A percentile compares a stretch with the other conserved stretches of the same genome.
Evolutionary conservation across 805 yeast species (phyloP).

Genomic region (Candida verbasci): DNA sequence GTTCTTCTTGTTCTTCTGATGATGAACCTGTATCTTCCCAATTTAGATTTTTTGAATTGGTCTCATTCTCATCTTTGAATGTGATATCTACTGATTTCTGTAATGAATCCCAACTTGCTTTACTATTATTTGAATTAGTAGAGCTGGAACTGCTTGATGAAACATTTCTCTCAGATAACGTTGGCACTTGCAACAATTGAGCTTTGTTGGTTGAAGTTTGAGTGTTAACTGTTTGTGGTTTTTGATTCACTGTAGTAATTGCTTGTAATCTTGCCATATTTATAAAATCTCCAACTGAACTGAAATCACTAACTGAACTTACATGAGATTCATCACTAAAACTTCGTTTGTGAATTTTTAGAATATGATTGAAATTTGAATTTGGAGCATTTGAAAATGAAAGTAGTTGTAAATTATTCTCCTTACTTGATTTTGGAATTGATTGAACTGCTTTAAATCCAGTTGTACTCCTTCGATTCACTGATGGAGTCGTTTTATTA

Average conservation of each 20-base stretch:
- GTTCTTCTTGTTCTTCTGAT: constrained; percentile 6
- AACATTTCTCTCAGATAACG: background rate
- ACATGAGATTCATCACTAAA: constrained; percentile 38
- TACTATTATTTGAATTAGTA: background rate
- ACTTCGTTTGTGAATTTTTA: constrained; percentile 20
- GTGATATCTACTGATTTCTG: constrained; percentile 22
- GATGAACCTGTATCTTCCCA: constrained; percentile 3
- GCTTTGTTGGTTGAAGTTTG: background rate
- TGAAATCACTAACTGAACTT: constrained; percentile 34
- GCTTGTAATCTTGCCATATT: constrained; percentile 11
- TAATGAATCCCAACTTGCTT: constrained; percentile 24
- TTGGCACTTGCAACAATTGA: background rate
- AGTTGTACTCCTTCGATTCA: constrained; percentile 3
- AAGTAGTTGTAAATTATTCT: constrained; percentile 11
- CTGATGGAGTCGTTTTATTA: background rate
- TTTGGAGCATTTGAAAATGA: constrained; percentile 12
- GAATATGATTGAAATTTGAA: constrained; percentile 5
- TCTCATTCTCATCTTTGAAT: background rate
- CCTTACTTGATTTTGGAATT: constrained; percentile 10
- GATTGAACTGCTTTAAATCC: background rate
- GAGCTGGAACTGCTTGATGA: constrained; percentile 3
- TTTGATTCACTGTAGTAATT: background rate
- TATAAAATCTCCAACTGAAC: constrained; percentile 30
- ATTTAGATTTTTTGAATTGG: background rate
- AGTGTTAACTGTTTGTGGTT: background rate